These are phyloP conservation scores for Boletus eberwhitei DNA, from an alignment of 768 basidiomycete species.

Conservation along the genomic window DNA sequence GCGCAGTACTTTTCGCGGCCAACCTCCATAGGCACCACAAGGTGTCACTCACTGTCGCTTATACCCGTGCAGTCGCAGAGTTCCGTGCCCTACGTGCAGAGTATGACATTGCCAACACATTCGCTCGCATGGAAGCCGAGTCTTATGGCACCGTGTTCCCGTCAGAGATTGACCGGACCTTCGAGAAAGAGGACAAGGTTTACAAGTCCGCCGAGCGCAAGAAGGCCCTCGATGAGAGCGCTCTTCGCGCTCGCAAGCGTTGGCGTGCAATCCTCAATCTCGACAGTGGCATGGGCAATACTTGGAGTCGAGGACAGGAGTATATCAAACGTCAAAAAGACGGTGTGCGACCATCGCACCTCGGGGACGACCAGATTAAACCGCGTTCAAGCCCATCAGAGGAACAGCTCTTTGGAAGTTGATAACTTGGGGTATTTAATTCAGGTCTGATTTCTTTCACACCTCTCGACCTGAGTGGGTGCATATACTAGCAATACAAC, in stretches of 20 bases:
- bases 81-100: conserved; percentile 87
- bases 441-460: background rate
- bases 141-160: conserved; percentile 66
- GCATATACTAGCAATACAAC: conserved; percentile 17
- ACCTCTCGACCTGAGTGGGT: background rate
- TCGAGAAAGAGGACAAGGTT: conserved; percentile 57
- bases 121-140: conserved; percentile 80
- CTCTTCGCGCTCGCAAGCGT: conserved; percentile 63
- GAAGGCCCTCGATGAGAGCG: conserved; percentile 56
- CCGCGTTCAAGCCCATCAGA: conserved; percentile 22
- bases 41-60: conserved; percentile 72
- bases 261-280: conserved; percentile 68
- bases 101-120: conserved; percentile 69
- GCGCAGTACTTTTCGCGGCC: conserved; percentile 75
- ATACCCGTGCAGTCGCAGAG: conserved; percentile 73
- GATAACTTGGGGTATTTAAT: conserved; percentile 10
- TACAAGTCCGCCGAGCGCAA: conserved; percentile 58
- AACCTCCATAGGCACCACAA: conserved; percentile 69
- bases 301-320: conserved; percentile 72
- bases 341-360: conserved; percentile 64
- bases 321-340: conserved; percentile 73
- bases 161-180: conserved; percentile 58
- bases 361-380: conserved; percentile 41
- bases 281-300: conserved; percentile 35
- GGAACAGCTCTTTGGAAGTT: conserved; percentile 18